Evolutionary conservation across 495 filamentous ascomycete species (phyloP).

Genomic region (Neurospora tetraspora): DNA sequence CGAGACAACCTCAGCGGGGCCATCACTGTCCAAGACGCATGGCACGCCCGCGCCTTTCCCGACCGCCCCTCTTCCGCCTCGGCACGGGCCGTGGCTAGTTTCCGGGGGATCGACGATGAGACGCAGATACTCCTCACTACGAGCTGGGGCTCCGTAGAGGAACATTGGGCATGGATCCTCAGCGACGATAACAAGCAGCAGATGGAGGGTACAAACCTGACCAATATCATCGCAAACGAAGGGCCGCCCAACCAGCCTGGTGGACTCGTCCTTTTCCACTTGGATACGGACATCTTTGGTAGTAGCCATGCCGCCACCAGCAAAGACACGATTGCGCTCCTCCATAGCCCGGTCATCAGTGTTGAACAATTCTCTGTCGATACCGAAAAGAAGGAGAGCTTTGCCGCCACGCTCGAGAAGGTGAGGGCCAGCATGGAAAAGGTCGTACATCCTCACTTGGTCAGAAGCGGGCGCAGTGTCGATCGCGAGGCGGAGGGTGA

Average conservation of each 20-base stretch:
- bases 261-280: conserved; percentile 27
- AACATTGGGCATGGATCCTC: conserved; percentile 40
- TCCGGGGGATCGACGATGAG: conserved; percentile 40
- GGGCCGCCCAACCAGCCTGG: conserved; percentile 18
- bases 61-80: conserved; percentile 10
- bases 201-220: conserved; percentile 9
- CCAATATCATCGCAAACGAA: conserved; percentile 14
- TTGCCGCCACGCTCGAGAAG: conserved; percentile 30
- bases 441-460: conserved; percentile 27
- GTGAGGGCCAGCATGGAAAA: conserved; percentile 30
- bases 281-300: conserved; percentile 31
- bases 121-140: conserved; percentile 37
- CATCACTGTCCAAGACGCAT: conserved; percentile 25
- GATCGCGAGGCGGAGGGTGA: conserved; percentile 33
- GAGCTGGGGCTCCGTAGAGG: conserved; percentile 38
- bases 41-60: conserved; percentile 25
- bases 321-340: conserved; percentile 13
- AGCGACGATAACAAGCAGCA: conserved; percentile 22
- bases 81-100: conserved; percentile 21
- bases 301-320: conserved; percentile 2
- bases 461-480: conserved; percentile 38
- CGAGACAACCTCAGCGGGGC: conserved; percentile 17
- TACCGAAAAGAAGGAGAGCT: conserved; percentile 27
- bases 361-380: conserved; percentile 37
- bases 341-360: conserved; percentile 33